phyloP scores from a whole-genome alignment of 1,284 basidiomycete species.

The Afroboletus lepidellus region DNA sequence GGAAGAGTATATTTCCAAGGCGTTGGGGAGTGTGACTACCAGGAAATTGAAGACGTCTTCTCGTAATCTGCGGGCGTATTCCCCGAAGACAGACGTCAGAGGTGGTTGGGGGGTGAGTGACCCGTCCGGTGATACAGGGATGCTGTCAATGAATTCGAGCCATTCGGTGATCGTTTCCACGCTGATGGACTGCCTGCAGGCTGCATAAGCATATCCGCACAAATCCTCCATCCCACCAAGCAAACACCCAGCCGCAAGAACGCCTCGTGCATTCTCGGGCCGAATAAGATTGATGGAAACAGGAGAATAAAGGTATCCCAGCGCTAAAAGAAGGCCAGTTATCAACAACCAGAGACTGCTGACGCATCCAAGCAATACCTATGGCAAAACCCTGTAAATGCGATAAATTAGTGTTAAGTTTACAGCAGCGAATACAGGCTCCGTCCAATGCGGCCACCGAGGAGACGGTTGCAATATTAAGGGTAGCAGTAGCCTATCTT shows the following conservation, averaged over 20 bases:
- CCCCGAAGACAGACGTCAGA: constrained; percentile 63
- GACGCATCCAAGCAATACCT: constrained; percentile 39
- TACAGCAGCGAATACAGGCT: constrained; percentile 3
- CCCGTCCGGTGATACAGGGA: constrained; percentile 54
- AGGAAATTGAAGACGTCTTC: constrained; percentile 77
- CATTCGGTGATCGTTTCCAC: constrained; percentile 71
- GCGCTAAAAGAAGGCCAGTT: constrained; percentile 42
- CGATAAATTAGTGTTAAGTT: constrained; percentile 20
- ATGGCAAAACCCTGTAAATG: constrained; percentile 65
- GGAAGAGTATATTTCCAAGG: constrained; percentile 50
- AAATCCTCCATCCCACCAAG: constrained; percentile 85
- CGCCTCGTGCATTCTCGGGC: constrained; percentile 75
- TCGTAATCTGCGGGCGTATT: constrained; percentile 65
- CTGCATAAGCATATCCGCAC: constrained; percentile 73
- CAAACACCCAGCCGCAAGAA: constrained; percentile 78
- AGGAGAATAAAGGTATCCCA: constrained; percentile 79
- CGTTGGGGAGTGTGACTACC: constrained; percentile 65
- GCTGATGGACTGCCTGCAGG: constrained; percentile 71
- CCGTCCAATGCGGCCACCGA: constrained; percentile 24
- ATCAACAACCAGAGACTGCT: constrained; percentile 12
- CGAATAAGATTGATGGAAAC: constrained; percentile 65
- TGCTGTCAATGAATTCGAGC: constrained; percentile 70
- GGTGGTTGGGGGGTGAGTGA: constrained; percentile 50
- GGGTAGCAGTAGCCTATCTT: constrained; percentile 15
- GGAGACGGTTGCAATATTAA: constrained; percentile 14